Evolutionary conservation across 2,329 filamentous ascomycete species (phyloP).

Genomic region (Aspergillus aculeatinus): DNA sequence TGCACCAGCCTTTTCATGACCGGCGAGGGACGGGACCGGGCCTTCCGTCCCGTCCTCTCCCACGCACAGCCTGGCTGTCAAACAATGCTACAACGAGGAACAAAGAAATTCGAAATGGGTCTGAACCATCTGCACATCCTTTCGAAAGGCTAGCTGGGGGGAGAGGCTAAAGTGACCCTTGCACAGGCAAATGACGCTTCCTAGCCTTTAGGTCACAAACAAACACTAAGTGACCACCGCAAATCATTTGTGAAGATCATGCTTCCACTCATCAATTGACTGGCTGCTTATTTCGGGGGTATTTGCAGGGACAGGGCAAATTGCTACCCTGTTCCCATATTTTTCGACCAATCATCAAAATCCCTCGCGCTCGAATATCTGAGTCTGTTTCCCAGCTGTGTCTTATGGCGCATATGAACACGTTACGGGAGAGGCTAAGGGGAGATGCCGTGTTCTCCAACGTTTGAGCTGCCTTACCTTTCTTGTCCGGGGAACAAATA

Average conservation of each 20-base stretch:
- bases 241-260: conserved; percentile 29
- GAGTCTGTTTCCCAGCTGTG: conserved; percentile 29
- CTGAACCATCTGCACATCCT: not conserved
- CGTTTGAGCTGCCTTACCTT: conserved; percentile 7
- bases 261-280: conserved; percentile 18
- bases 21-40: conserved; percentile 29
- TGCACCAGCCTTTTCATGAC: conserved; percentile 7
- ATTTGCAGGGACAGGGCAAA: conserved; percentile 25
- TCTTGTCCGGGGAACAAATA: conserved; percentile 10
- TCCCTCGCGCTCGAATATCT: conserved; percentile 25
- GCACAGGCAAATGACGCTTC: conserved; percentile 3
- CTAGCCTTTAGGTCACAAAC: conserved; percentile 5
- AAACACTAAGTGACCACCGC: conserved; percentile 4
- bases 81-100: conserved; percentile 1
- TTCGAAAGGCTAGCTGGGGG: not conserved
- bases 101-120: conserved; percentile 6
- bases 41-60: conserved; percentile 37
- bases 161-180: conserved; percentile 1
- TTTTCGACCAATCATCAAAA: conserved; percentile 33
- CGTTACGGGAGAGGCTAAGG: conserved; percentile 1
- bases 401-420: conserved; percentile 13
- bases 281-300: conserved; percentile 24
- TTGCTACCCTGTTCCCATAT: conserved; percentile 15
- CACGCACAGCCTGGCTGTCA: conserved; percentile 10
- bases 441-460: not conserved